phyloP scores from a whole-genome alignment of 805 yeast genomes.

The Nakazawaea anatomiae region DNA sequence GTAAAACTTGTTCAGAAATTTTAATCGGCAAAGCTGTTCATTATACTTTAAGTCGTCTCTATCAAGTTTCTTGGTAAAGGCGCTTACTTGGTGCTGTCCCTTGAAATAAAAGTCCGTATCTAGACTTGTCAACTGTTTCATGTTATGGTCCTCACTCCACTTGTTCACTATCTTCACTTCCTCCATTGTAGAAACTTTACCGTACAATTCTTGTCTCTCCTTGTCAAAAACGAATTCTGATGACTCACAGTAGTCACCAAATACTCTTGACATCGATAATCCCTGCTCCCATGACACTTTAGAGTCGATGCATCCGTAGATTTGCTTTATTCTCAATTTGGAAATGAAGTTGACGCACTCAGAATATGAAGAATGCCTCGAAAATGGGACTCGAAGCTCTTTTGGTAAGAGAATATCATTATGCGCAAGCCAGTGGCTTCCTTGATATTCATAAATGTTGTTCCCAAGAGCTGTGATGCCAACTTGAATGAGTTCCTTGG shows the following conservation, averaged over 20 bases:
- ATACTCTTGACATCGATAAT: slow-evolving; percentile 31
- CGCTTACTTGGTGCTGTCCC: slow-evolving; percentile 12
- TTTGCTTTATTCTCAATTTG: slow-evolving; percentile 31
- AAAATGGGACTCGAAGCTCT: slow-evolving; percentile 32
- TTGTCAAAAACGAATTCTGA: slow-evolving; percentile 17
- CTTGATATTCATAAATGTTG: slow-evolving; percentile 20
- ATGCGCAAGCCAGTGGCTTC: slow-evolving; percentile 15
- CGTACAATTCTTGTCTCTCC: slow-evolving; percentile 10
- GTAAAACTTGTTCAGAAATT: slow-evolving; percentile 19
- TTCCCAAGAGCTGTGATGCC: slow-evolving; percentile 14
- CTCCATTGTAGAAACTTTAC: neutral
- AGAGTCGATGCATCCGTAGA: slow-evolving; percentile 37
- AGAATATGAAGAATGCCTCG: slow-evolving; percentile 41
- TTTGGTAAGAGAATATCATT: slow-evolving; percentile 27
- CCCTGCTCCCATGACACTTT: slow-evolving; percentile 30
- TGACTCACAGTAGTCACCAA: slow-evolving; percentile 28
- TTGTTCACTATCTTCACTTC: slow-evolving; percentile 9
- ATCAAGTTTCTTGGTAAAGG: slow-evolving; percentile 2
- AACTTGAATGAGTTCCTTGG: neutral
- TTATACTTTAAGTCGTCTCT: slow-evolving; percentile 2
- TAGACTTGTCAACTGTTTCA: neutral
- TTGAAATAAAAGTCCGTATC: slow-evolving; percentile 1
- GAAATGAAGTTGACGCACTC: slow-evolving; percentile 31
- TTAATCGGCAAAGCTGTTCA: slow-evolving; percentile 13
- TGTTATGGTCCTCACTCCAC: neutral